Conservation (phyloP, 345 rosid species). For the Erucastrum elatum region DNA sequence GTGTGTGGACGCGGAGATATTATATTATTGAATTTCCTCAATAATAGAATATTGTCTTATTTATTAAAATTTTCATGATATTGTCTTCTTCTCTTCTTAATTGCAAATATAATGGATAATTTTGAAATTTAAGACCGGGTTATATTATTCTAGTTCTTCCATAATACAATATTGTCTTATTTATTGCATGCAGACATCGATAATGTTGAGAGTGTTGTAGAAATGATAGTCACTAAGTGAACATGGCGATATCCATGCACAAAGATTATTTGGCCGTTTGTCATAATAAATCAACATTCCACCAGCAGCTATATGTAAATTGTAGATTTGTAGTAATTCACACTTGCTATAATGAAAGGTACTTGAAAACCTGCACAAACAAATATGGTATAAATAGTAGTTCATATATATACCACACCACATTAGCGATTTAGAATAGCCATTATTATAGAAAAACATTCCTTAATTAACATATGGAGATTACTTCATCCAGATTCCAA, state of each 20-base stretch:
- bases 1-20: neutral
- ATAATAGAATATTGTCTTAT: neutral
- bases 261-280: neutral
- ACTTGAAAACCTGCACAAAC: neutral
- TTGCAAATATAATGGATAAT: neutral
- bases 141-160: no score
- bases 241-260: neutral
- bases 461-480: neutral
- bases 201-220: neutral
- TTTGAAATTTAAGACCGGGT: neutral
- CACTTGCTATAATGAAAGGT: neutral
- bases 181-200: neutral
- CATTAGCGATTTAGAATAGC: neutral
- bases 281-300: neutral
- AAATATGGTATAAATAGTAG: neutral
- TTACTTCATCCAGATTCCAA: slow-evolving; percentile 2
- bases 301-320: neutral
- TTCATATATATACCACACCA: neutral
- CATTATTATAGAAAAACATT: neutral
- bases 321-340: neutral
- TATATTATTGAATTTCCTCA: neutral
- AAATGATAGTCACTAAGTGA: neutral
- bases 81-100: no score
- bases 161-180: no score
- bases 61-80: neutral